phyloP scores from a whole-genome alignment of 2,329 filamentous ascomycete genomes.

The Epichloe typhina region DNA sequence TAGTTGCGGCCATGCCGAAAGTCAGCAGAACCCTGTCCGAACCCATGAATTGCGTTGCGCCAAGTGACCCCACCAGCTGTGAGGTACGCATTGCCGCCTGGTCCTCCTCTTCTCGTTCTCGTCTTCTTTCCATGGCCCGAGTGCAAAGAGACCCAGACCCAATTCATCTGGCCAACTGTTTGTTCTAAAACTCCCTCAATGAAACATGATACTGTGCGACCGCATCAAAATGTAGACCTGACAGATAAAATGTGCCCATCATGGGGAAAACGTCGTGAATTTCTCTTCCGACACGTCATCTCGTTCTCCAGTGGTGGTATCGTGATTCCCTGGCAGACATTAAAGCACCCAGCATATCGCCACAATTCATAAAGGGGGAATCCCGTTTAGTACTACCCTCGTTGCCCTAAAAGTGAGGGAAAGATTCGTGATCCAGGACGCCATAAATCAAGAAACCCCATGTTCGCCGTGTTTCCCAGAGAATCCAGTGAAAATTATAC shows the following conservation, averaged over 20 bases:
- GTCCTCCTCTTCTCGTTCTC: background rate
- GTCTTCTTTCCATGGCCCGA: background rate
- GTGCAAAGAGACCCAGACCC: background rate
- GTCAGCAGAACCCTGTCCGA: background rate
- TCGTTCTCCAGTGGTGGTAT: background rate
- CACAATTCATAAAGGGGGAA: background rate
- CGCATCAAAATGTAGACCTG: background rate
- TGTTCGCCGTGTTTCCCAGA: slow-evolving; percentile 3
- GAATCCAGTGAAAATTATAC: background rate
- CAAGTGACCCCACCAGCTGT: background rate
- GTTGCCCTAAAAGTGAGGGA: background rate
- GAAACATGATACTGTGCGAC: background rate
- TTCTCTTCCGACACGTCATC: background rate
- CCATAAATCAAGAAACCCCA: background rate
- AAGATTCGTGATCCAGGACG: background rate
- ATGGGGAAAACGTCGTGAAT: background rate
- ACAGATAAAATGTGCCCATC: background rate
- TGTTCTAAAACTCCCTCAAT: background rate
- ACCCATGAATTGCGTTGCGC: background rate
- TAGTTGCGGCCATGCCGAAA: no score
- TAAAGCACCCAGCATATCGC: background rate
- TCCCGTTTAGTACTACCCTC: background rate
- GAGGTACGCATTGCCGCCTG: slow-evolving; percentile 2
- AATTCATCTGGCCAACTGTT: background rate
- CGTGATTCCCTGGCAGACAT: background rate